Base-by-base conservation (phyloP, 108 stramenopile species). In the Epithemia pelagica region DNA sequence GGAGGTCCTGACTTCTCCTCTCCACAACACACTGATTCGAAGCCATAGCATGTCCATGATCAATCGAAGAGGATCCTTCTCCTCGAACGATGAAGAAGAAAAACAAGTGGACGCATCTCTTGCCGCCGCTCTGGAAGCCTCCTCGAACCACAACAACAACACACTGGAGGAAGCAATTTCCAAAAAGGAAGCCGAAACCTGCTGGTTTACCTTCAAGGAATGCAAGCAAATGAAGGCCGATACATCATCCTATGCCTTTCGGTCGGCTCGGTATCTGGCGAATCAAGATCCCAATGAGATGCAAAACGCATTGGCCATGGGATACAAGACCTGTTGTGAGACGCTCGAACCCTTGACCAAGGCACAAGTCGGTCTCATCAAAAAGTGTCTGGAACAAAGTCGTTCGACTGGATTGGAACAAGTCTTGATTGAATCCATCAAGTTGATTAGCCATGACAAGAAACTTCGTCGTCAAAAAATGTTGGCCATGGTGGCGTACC, bases 311-410 rank as follows among this genome's bases (percentile, higher is more conserved):
- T 15, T 46, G 37, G 37, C 37, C 37, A 46, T 46, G 37, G 37
- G 37, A 46, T 46, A 46, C 37, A 46, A 46, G 15, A 46, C 37
- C 15, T 46, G 37, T 46, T 46, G 37, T 15, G 37, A 46, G 15
- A 46, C 37, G 15, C 37, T 46, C 5, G 37, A 5, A 46, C 37
- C 15, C 15, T 46, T 46, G 15, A 10, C 37, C 37, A 46, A 46
- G 15, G 37, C 37, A 10, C 37, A 46, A 46, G 37, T 46, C 10
- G 10, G 15, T 10, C 5, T 46, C 10, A 46, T 46, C 37, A 46
- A 46, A 46, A 46, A 46, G 37, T 46, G 37, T 46, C 37, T 46
- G 37, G 37, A 46, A 46, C 37, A 46, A 46, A 46, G 37, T 46
- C 37, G 37, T 5, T 46, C 10, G 10, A 46, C 37, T 46, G 37